Evolutionary conservation across 2,329 filamentous ascomycete genomes (phyloP), one percentile per base, ranked within the genome.

Genomic region (Dactylellina parvicollis): DNA sequence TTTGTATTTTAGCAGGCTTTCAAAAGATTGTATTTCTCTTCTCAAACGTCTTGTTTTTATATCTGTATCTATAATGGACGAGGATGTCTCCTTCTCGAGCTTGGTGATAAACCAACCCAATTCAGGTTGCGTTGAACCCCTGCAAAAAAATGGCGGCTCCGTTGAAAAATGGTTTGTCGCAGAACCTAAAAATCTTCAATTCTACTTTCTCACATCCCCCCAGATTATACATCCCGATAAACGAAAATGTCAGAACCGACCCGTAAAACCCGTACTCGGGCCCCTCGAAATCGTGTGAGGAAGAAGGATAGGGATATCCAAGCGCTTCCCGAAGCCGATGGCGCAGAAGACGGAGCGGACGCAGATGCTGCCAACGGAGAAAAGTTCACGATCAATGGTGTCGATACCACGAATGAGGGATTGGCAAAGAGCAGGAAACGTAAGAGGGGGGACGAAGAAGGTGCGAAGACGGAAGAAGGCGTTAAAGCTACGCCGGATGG

Each of bases 381-480:
- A 22, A 12, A 22, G 7, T 22, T 72, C 38, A 54, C 67, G 5
- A 65, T 72, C 14, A 44, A 44, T 16, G 57, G 32, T 3, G 30
- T 47, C 1, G 67, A 72, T 36, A 65, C 67, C 2, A 72, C 67
- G 7, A 72, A 72, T 28, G 67, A 72, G 38, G 67, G 50, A 36
- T 8, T 64, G 10, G 59, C 50, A 4, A 56, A 44, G 44, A 59
- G 52, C 32, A 42, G 30, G 14, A 72, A 72, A 44, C 67, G 67
- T 3, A 72, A 72, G 26, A 49, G 49, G 8, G 49, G 47, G 16
- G 36, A 46, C n/a, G 36, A 30, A 18, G 22, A 16, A 18, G 26
- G 24, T 9, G 36, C 1, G 10, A 28, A 24, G 3, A 14, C 34
- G 10, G 28, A 20, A n/a, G 32, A 30, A 26, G 40, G 4, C 7